Conservation (phyloP, 1,139 yeast species). For the Pichia sp. region DNA sequence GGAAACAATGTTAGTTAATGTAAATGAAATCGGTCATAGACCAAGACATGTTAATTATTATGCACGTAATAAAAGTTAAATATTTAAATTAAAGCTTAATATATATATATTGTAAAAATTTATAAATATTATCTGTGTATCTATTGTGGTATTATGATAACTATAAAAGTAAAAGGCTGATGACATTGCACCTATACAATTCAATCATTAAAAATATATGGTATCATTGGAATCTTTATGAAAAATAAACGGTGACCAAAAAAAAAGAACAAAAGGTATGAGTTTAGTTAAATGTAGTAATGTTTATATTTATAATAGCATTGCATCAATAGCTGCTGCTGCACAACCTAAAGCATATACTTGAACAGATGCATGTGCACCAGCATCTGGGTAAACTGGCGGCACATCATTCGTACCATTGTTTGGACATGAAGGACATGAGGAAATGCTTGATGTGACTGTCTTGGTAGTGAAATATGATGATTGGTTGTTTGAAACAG, state of each 20-base stretch:
- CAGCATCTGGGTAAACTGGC: slow-evolving; percentile 1
- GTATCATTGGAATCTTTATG: no score
- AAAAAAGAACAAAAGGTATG: background rate
- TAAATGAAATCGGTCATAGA: slow-evolving; percentile 12
- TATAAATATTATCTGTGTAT: no score
- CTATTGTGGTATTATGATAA: no score
- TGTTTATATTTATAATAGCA: background rate
- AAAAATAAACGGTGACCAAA: no score
- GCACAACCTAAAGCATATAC: background rate
- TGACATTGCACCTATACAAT: no score
- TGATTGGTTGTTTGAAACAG: no score
- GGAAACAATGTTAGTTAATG: background rate
- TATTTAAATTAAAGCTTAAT: background rate
- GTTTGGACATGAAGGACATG: background rate
- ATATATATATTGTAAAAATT: no score
- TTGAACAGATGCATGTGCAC: background rate
- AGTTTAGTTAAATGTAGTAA: background rate
- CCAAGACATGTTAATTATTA: slow-evolving; percentile 13
- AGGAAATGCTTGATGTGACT: background rate
- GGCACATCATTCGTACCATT: background rate
- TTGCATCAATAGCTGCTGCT: background rate
- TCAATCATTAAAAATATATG: background rate
- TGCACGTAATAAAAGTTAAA: slow-evolving; percentile 5
- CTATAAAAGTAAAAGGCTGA: no score
- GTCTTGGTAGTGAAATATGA: background rate